Evolutionary conservation across 768 basidiomycete genomes (phyloP), one percentile per base, ranked within the genome.

Genomic region (Mycena kentingensis): DNA sequence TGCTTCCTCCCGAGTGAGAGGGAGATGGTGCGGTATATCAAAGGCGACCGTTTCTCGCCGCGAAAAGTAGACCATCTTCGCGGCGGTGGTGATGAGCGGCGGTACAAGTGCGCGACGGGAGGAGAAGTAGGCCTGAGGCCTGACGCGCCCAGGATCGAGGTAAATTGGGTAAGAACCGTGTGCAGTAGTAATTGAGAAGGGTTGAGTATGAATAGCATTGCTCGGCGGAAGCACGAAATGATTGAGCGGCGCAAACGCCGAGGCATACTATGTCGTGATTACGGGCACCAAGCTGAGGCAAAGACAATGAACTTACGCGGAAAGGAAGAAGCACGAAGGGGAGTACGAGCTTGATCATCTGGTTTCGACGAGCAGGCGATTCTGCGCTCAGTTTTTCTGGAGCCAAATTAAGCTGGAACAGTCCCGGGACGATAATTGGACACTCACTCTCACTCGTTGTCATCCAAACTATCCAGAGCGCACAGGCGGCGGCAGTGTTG

Each of bases 391-490:
- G 39, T 18, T 47, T 65, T 49, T 64, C 71, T 71, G 43, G 38
- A 24, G n/a, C 39, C 24, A 41, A 26, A 35, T 31, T 43, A 25
- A 45, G 35, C 11, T 46, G 21, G 26, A 34, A 41, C 28, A 21
- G 46, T n/a, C 54, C 21, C 50, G 5, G 8, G 41, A 13, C 16
- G 3, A 29, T 48, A 47, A 28, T 19, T 24, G n/a, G 45, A 25
- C 49, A 70, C 78, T 43, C 35, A 83, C 83, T 70, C 59, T 72
- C 63, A 5, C 81, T 77, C 11, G 76, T 78, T 27, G 79, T 76
- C 60, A 84, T 72, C 87, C 87, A 89, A 46, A 82, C 65, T 1
- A 86, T 47, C 83, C 85, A 88, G 15, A 88, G 53, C 0, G 79
- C 82, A 45, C 82, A 77, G 0, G 82, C 67, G 52, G 79, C 81